phyloP scores from a whole-genome alignment of 208 protist genomes.

The Trypanosomatidae sp. region DNA sequence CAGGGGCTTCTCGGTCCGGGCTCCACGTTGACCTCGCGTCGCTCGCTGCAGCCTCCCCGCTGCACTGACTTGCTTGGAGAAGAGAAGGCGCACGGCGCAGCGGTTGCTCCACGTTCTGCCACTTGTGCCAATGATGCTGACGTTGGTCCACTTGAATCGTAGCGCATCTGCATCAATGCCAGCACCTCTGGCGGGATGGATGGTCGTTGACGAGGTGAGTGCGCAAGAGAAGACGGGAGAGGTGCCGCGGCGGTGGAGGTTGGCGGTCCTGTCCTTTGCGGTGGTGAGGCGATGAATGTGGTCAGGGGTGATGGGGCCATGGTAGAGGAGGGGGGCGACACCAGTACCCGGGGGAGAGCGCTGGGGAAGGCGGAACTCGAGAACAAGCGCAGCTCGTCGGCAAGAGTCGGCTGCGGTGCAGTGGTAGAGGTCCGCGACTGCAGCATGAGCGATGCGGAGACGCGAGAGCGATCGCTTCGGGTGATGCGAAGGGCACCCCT shows the following conservation, averaged over 20 bases:
- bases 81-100: neutral
- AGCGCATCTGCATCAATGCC: slow-evolving; percentile 15
- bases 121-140: neutral
- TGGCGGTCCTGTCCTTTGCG: neutral
- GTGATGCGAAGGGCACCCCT: neutral
- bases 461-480: neutral
- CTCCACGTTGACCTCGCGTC: slow-evolving; percentile 23
- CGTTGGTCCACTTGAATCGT: neutral
- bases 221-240: neutral
- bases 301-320: neutral
- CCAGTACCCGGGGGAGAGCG: neutral
- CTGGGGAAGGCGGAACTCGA: slow-evolving; percentile 9
- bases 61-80: neutral
- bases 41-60: slow-evolving; percentile 24
- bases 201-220: neutral
- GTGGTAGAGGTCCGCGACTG: neutral
- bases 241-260: neutral
- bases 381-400: slow-evolving; percentile 26
- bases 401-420: slow-evolving; percentile 9
- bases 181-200: slow-evolving; percentile 21
- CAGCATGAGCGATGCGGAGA: neutral
- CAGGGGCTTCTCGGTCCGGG: neutral
- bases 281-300: slow-evolving; percentile 21
- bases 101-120: neutral
- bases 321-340: neutral